Evolutionary conservation across 1,284 basidiomycete species (phyloP).

Genomic region (Naganishia cerealis): DNA sequence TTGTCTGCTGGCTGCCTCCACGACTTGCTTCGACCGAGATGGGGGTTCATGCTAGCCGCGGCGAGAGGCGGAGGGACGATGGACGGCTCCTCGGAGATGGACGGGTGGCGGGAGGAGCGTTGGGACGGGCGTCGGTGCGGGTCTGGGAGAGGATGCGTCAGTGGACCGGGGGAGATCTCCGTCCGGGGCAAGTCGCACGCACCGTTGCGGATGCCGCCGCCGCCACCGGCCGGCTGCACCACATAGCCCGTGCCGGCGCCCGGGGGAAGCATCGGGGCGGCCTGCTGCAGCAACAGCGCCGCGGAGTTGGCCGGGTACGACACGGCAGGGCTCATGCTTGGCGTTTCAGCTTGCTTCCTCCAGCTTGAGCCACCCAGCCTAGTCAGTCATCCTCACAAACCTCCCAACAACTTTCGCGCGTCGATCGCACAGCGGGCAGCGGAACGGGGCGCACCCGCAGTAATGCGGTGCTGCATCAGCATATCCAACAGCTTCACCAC

Average conservation of each 20-base stretch:
- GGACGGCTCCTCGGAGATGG: conserved; percentile 14
- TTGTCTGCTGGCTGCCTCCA: conserved; percentile 18
- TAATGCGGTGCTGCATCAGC: no score
- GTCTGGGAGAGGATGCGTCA: background rate
- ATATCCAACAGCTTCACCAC: no score
- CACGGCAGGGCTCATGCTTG: background rate
- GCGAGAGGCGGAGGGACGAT: background rate
- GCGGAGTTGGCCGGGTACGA: conserved; percentile 12
- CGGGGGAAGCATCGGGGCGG: conserved; percentile 15
- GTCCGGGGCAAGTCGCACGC: no score
- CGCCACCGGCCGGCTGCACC: background rate
- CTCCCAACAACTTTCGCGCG: background rate
- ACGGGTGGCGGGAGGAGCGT: conserved; percentile 14
- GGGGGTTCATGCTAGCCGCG: background rate
- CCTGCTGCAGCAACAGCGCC: conserved; percentile 3
- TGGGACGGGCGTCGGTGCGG: conserved; percentile 2
- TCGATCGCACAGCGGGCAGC: background rate
- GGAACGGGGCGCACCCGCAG: background rate
- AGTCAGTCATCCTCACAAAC: no score
- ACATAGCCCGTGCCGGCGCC: conserved; percentile 13
- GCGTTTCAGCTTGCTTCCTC: background rate
- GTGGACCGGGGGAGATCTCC: no score
- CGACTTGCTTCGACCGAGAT: conserved; percentile 29
- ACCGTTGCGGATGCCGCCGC: background rate
- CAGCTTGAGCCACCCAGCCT: no score